Conservation (phyloP, 352 stramenopile species). For the Phytophthora pluvialis region DNA sequence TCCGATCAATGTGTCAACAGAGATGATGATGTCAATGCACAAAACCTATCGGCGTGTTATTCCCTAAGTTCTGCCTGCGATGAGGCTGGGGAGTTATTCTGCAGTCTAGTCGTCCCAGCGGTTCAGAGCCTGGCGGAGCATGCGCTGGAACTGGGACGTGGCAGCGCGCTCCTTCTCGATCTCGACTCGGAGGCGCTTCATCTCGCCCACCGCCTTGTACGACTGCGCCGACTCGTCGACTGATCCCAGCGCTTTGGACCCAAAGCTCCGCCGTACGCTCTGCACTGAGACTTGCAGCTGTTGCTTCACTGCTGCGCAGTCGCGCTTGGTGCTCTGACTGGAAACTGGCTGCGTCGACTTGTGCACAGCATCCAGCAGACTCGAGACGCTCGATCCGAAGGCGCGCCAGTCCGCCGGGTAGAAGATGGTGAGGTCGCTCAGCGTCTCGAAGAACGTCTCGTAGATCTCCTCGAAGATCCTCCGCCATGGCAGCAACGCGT, state of each 20-base stretch:
- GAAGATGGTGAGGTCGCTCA: constrained; percentile 57
- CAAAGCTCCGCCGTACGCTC: constrained; percentile 54
- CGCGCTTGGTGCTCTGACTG: constrained; percentile 8
- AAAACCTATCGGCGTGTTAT: constrained; percentile 1
- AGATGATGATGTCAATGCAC: too few relatives aligned
- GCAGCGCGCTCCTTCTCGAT: constrained; percentile 60
- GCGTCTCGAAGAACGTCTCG: constrained; percentile 61
- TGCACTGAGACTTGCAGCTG: constrained; percentile 37
- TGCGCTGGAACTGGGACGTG: constrained; percentile 60
- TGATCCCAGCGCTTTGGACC: constrained; percentile 3
- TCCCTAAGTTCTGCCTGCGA: constrained; percentile 3
- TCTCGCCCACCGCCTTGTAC: constrained; percentile 33
- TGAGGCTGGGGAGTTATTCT: background rate
- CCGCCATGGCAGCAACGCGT: constrained; percentile 54
- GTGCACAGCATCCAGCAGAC: constrained; percentile 18
- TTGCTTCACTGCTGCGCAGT: constrained; percentile 12
- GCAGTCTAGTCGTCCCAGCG: constrained; percentile 47
- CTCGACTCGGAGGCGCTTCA: constrained; percentile 59
- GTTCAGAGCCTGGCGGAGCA: constrained; percentile 61
- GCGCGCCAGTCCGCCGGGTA: constrained; percentile 38
- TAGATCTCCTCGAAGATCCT: constrained; percentile 69
- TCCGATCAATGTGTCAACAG: too few relatives aligned
- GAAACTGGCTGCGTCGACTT: background rate
- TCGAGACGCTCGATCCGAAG: constrained; percentile 21
- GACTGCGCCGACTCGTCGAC: constrained; percentile 30